These are phyloP conservation scores for Populus hybrid DNA, from an alignment of 441 rosid genomes.

Conservation along the genomic window DNA sequence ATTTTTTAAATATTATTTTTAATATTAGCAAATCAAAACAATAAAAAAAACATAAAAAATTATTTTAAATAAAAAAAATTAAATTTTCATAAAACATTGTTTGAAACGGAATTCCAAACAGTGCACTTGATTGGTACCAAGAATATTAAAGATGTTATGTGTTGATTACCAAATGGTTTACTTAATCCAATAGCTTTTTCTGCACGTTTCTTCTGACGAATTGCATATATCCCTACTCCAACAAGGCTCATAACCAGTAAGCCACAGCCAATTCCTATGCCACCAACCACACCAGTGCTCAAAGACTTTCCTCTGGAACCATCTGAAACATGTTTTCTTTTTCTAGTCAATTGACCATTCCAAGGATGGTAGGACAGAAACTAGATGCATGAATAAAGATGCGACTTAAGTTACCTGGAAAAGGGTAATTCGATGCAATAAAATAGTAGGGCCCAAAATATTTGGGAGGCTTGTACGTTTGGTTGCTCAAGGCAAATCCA, in stretches of 20 bases:
- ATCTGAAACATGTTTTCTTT: conserved; percentile 34
- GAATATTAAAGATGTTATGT: conserved; percentile 7
- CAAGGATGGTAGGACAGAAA: neutral
- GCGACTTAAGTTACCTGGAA: conserved; percentile 53
- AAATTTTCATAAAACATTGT: no score
- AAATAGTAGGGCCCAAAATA: conserved; percentile 88
- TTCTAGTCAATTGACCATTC: conserved; percentile 10
- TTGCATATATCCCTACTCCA: conserved; percentile 70
- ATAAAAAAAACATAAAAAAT: no score
- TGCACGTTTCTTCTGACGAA: conserved; percentile 92
- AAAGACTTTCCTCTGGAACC: conserved; percentile 38
- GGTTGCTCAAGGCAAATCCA: conserved; percentile 82
- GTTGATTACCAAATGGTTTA: conserved; percentile 72
- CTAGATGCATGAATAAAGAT: neutral
- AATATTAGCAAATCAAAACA: no score
- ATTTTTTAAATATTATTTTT: no score
- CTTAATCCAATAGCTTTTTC: conserved; percentile 79
- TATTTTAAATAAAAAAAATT: no score
- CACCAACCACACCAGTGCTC: conserved; percentile 45
- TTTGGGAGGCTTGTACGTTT: conserved; percentile 92
- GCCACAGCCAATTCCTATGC: conserved; percentile 50
- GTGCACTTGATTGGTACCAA: neutral
- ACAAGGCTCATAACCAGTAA: conserved; percentile 60
- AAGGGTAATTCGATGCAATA: conserved; percentile 81
- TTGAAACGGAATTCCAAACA: no score